Evolutionary conservation across 2,329 filamentous ascomycete genomes (phyloP), one percentile per base, ranked within the genome.

Genomic region (Trichoderma sp.): DNA sequence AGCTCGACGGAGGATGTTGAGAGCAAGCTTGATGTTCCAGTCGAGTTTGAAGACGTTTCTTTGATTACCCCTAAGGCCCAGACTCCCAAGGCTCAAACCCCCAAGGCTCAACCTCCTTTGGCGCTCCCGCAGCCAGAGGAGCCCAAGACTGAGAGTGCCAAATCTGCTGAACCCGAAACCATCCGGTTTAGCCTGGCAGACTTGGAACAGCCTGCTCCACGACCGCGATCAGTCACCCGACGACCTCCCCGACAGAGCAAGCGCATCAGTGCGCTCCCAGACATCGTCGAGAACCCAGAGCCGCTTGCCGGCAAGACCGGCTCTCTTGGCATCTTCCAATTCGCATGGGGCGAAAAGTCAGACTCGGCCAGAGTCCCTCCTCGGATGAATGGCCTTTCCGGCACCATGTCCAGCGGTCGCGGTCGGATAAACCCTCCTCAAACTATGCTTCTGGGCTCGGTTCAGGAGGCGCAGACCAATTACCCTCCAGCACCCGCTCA

Each of bases 341-440:
- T 91, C 74, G 88, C 89, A 3, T 91, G 88, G 88, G 89, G 89
- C 15, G 89, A 91, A 80, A 86, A 81, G 75, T 91, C 89, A 24
- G 88, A 90, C 78, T 84, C 84, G 68, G 85, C 86, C 11, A 86
- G 80, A 32, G 78, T 85, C 70, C 83, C 82, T 74, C 78, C 80
- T 70, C 79, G 79, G 9, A 71, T 72, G 57, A 15, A 14, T 12
- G 51, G 57, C 26, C 86, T 88, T 83, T 83, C 86, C 7, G 86
- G 86, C 3, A 87, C 85, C 21, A 86, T 87, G 85, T 64, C 71
- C 56, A 72, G 64, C 11, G 56, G 63, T 3, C 70, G 70, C 34
- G 64, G 11, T 36, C 56, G 30, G 21, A 58, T 66, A 24, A 51
- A 30, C 61, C 47, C 60, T 32, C 24, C 60, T 30, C 7, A 24